Evolutionary conservation across 768 basidiomycete species (phyloP).

Genomic region (Exsudoporus frostii): DNA sequence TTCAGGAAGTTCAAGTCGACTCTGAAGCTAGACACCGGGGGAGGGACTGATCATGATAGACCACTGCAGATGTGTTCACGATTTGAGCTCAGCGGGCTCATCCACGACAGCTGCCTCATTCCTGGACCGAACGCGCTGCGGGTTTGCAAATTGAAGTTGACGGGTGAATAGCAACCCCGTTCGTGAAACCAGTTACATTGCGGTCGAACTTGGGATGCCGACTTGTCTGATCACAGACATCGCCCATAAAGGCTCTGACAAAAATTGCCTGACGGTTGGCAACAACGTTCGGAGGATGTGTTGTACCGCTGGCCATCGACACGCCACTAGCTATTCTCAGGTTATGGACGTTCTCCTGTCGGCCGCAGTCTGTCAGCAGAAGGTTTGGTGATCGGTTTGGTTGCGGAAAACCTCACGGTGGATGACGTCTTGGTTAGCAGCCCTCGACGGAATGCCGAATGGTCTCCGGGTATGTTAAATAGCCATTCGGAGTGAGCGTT

Average conservation of each 20-base stretch:
- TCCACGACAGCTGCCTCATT: neutral
- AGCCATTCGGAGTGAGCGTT: neutral
- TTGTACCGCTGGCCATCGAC: neutral
- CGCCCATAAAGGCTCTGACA: neutral
- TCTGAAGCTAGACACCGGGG: neutral
- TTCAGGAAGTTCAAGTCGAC: neutral
- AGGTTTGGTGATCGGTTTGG: neutral
- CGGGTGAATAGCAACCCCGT: neutral
- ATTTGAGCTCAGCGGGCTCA: no score
- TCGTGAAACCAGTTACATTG: neutral
- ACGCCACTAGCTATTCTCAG: neutral
- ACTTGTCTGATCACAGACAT: neutral
- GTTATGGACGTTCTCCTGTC: neutral
- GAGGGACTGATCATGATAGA: no score
- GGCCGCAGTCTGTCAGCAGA: neutral
- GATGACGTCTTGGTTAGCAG: neutral
- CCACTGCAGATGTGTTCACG: neutral
- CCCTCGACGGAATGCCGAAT: neutral
- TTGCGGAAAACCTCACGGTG: neutral
- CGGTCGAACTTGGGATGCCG: neutral
- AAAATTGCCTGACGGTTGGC: neutral
- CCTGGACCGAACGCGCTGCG: no score
- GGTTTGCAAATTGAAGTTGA: neutral
- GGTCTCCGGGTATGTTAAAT: neutral
- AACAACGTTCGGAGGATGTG: neutral